A percentile compares a stretch with the other conserved stretches of the same genome.
Evolutionary conservation across 192 early-diverging fungal species (phyloP).

Genomic region (Physocladia obscura): DNA sequence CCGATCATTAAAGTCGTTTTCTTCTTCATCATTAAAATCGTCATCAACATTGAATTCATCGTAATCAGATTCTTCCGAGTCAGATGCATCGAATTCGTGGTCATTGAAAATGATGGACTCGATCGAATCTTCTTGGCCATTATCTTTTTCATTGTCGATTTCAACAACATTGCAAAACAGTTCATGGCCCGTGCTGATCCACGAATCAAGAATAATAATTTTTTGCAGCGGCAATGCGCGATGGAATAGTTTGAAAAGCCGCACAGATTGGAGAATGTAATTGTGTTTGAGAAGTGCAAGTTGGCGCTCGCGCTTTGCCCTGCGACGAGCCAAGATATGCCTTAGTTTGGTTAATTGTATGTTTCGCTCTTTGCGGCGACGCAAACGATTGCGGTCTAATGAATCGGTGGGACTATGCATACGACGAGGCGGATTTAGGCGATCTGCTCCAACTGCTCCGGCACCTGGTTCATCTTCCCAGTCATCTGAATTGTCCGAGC

Average conservation of each 20-base stretch:
- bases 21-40: no score
- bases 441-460: background rate
- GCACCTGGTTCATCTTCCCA: background rate
- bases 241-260: slow-evolving; percentile 10
- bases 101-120: no score
- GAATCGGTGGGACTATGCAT: no score
- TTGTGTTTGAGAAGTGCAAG: slow-evolving; percentile 13
- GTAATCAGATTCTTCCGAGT: background rate
- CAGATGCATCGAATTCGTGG: background rate
- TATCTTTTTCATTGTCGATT: background rate
- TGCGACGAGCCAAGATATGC: background rate
- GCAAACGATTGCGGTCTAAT: background rate
- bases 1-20: background rate
- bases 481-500: background rate
- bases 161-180: slow-evolving; percentile 16
- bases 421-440: no score
- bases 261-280: background rate
- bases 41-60: no score
- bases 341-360: slow-evolving; percentile 3
- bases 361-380: background rate
- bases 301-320: background rate
- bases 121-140: no score
- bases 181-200: slow-evolving; percentile 15
- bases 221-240: background rate
- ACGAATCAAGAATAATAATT: slow-evolving; percentile 8